Base-by-base conservation (phyloP, 257 asterid species). In the Przewalskia tangutica region DNA sequence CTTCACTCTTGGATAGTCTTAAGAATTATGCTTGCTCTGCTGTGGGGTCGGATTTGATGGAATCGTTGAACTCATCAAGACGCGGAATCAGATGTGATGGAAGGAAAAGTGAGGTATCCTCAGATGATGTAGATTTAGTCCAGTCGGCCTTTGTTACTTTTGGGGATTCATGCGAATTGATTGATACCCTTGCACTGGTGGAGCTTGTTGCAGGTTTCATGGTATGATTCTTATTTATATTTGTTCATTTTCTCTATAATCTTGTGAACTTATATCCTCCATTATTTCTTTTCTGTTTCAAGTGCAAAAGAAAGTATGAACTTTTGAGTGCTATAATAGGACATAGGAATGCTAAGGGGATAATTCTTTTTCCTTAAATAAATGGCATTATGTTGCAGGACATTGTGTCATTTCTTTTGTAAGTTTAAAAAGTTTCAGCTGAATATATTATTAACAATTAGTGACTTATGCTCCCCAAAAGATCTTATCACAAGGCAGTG, bases 171-270 rank as follows among this genome's bases (percentile, higher is more conserved):
- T 79, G 83, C 87, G 46, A 83, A 86, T 89, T 85, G 55, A 73
- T 86, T 54, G 91, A 96, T 87, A 82, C 87, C 85, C 91, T 94
- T 82, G 90, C 98, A 48, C 84, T 91, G 84, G 81, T 89, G 85
- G 99, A 94, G 93, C 86, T 89, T 75, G 86, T 91, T 51, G 93
- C 94, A 75, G 86, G 89, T 23, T 82, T 81, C 92, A 89, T 92
- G 98, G 99, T 96, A 96, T 79, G 90, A 20, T 59, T 81, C 55
- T 66, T 75, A 12, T 23, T 75, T 38, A 2, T 38, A 27, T 38
- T 75, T 75, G 13, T 51, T 13, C 9, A 7, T 23, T 1, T 27
- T 7, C 62, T 75, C 62, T 50, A 11, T 75, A 23, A 48, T 75
- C 62, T 75, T 50, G 80, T 50, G 62, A 75, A 50, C 38, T 75